phyloP scores from a whole-genome alignment of 805 yeast species.

The Candida manassasensis region DNA sequence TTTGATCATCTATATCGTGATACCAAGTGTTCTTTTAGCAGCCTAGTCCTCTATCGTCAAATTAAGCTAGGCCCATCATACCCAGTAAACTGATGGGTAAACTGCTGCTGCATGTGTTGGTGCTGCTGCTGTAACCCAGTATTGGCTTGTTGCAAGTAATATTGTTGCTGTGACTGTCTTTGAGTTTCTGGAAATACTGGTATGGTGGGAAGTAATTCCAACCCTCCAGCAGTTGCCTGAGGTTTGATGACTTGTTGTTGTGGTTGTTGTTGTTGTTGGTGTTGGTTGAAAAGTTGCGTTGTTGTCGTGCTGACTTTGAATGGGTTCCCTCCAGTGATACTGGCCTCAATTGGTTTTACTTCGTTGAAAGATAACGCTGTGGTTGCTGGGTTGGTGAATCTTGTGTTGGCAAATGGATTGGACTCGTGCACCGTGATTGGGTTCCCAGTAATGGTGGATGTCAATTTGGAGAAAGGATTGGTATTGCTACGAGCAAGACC shows the following conservation, averaged over 20 bases:
- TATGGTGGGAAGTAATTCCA: slow-evolving; percentile 59
- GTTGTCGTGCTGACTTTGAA: slow-evolving; percentile 44
- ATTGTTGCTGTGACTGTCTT: slow-evolving; percentile 35
- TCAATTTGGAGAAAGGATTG: slow-evolving; percentile 30
- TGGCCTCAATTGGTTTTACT: slow-evolving; percentile 20
- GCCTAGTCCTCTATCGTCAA: too few species aligned
- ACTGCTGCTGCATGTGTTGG: slow-evolving; percentile 14
- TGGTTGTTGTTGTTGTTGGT: slow-evolving; percentile 12
- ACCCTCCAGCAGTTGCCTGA: slow-evolving; percentile 70
- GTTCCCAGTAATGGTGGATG: slow-evolving; percentile 16
- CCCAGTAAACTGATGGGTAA: slow-evolving; percentile 6
- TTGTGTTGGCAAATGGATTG: slow-evolving; percentile 45
- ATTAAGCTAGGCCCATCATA: slow-evolving; percentile 23
- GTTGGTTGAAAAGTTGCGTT: slow-evolving; percentile 24
- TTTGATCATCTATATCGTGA: too few species aligned
- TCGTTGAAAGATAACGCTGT: slow-evolving; percentile 25
- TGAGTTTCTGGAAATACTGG: slow-evolving; percentile 69
- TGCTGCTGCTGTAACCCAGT: slow-evolving; percentile 26
- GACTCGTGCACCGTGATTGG: slow-evolving; percentile 12
- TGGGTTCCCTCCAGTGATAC: slow-evolving; percentile 57
- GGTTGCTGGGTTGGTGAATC: slow-evolving; percentile 28
- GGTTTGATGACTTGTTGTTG: slow-evolving; percentile 31
- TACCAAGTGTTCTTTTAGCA: too few species aligned
- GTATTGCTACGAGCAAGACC: slow-evolving; percentile 27
- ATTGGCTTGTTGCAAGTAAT: slow-evolving; percentile 32